Percentiles rank a stretch among this genome's conserved stretches.
phyloP scores from a whole-genome alignment of 1,284 basidiomycete genomes.

The Anthracocystis walkeri region DNA sequence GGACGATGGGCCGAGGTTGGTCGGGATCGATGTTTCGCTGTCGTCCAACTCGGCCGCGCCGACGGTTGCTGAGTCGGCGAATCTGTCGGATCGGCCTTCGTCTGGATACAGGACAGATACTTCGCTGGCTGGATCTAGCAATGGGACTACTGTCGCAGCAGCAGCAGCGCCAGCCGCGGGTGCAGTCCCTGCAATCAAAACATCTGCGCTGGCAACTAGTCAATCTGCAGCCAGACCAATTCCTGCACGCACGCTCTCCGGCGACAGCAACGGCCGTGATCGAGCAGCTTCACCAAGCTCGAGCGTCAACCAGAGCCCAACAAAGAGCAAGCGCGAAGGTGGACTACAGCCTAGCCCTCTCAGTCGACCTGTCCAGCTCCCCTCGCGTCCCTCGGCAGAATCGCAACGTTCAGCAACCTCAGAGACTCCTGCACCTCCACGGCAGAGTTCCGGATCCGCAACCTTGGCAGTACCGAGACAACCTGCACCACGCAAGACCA shows the following conservation, averaged over 20 bases:
- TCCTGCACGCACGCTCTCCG: conserved; percentile 14
- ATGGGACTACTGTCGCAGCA: conserved; percentile 15
- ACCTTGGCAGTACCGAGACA: conserved; percentile 24
- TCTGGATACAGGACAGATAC: conserved; percentile 26
- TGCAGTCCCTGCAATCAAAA: conserved; percentile 10
- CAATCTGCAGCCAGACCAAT: not conserved
- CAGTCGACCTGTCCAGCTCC: conserved; percentile 26
- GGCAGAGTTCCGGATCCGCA: conserved; percentile 9
- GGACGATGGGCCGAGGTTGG: conserved; percentile 41
- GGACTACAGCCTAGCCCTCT: conserved; percentile 34
- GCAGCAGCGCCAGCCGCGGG: not conserved
- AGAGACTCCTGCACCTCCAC: not conserved
- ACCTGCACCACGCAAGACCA: conserved; percentile 28
- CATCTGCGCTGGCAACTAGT: not conserved
- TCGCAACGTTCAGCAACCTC: conserved; percentile 18
- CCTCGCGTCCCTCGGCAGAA: conserved; percentile 19
- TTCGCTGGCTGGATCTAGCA: conserved; percentile 25
- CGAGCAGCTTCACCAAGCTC: conserved; percentile 16
- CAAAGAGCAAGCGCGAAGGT: conserved; percentile 30
- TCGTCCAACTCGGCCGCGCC: conserved; percentile 9
- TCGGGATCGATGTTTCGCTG: conserved; percentile 48
- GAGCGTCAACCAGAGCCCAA: conserved; percentile 14
- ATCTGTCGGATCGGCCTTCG: conserved; percentile 26
- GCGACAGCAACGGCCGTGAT: conserved; percentile 9
- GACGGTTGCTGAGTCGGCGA: conserved; percentile 28